Conservation (phyloP, 345 rosid species). For the Corymbia maculata region DNA sequence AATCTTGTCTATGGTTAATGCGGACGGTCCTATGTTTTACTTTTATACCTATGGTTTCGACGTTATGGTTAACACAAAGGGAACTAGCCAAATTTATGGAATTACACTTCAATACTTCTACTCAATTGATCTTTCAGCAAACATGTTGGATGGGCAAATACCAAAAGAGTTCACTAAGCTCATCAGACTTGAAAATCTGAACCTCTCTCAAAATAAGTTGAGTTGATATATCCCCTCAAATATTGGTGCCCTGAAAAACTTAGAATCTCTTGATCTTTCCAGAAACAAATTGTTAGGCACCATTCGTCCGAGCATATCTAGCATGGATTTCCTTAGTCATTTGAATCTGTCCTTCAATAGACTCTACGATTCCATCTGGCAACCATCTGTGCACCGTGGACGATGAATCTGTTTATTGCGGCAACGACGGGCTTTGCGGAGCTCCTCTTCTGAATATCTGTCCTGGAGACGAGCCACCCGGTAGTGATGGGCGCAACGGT, state of each 20-base stretch:
- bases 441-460: not conserved
- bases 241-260: not conserved
- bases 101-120: not conserved
- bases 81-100: not conserved
- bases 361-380: not conserved
- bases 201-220: not conserved
- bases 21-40: too few species aligned
- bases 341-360: not conserved
- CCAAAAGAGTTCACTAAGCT: not conserved
- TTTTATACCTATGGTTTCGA: not conserved
- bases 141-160: not conserved
- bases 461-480: not conserved
- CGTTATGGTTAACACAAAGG: not conserved
- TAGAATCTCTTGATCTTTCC: not conserved
- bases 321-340: not conserved
- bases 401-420: not conserved
- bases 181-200: accelerated
- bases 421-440: not conserved
- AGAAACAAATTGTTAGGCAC: not conserved
- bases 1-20: not conserved
- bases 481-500: not conserved
- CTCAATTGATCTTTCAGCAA: not conserved
- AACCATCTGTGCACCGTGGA: not conserved
- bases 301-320: not conserved
- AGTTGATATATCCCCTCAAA: not conserved